A percentile compares a stretch with the other conserved stretches of the same genome.
These are phyloP conservation scores for Paracoccidioides lutzii DNA, from an alignment of 2,329 filamentous ascomycete genomes.

Conservation along the genomic window DNA sequence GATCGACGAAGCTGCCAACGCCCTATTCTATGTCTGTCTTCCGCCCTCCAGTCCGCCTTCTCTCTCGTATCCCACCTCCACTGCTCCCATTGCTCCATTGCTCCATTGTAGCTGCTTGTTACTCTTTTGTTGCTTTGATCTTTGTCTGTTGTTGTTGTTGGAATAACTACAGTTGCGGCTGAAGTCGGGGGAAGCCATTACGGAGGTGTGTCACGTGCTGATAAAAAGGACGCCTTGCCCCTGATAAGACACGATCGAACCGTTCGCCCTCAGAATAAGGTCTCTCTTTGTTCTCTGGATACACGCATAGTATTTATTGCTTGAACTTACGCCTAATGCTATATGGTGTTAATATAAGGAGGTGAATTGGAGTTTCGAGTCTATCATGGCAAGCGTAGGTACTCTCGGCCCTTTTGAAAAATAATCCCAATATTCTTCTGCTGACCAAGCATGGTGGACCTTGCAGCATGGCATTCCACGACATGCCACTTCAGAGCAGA, in stretches of 20 bases:
- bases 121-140: neutral
- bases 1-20: neutral
- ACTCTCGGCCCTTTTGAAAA: neutral
- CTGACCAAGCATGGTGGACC: constrained; percentile 9
- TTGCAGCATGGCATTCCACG: constrained; percentile 71
- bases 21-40: neutral
- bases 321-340: neutral
- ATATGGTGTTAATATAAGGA: neutral
- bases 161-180: neutral
- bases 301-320: too few relatives aligned
- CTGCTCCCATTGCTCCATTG: neutral
- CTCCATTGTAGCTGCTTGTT: constrained; percentile 1
- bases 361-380: neutral
- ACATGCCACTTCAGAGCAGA: constrained; percentile 42
- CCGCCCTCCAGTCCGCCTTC: neutral
- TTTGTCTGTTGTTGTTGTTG: neutral
- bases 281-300: neutral
- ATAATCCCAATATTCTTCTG: neutral
- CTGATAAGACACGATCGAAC: neutral
- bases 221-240: neutral
- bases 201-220: neutral
- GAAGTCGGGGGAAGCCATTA: neutral
- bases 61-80: neutral
- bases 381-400: constrained; percentile 3
- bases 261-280: too few relatives aligned